These are phyloP conservation scores for Jamesozyma lodderae DNA, from an alignment of 805 yeast genomes.

Conservation along the genomic window DNA sequence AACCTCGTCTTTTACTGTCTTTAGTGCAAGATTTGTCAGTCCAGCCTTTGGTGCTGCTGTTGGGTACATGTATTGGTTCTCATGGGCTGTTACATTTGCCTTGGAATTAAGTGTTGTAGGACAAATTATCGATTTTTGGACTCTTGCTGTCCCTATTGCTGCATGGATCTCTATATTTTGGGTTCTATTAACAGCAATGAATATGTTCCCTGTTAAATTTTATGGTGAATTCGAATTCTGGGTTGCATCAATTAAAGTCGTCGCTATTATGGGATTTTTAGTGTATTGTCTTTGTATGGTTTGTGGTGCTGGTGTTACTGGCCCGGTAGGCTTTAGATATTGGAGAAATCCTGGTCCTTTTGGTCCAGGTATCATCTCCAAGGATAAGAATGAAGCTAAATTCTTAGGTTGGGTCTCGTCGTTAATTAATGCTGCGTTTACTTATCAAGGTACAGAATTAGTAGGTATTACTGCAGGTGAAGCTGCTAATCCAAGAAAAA, in stretches of 20 bases:
- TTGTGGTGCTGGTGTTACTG: conserved; percentile 61
- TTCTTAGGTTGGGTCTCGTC: conserved; percentile 66
- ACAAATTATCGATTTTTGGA: conserved; percentile 58
- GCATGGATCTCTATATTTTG: conserved; percentile 67
- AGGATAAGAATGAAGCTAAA: conserved; percentile 42
- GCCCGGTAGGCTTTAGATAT: conserved; percentile 70
- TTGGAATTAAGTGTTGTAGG: conserved; percentile 66
- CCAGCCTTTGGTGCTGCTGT: conserved; percentile 68
- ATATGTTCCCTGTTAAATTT: conserved; percentile 57
- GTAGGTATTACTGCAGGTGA: conserved; percentile 74
- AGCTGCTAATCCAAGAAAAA: conserved; percentile 55
- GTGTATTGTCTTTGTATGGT: conserved; percentile 61
- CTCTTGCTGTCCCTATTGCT: conserved; percentile 56
- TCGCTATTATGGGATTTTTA: conserved; percentile 64
- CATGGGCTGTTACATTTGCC: conserved; percentile 72
- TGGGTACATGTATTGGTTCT: conserved; percentile 68
- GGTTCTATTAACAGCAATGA: conserved; percentile 43
- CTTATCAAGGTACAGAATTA: conserved; percentile 72
- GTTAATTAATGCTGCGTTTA: conserved; percentile 65
- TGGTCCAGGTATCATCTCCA: conserved; percentile 54
- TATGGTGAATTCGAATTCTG: conserved; percentile 75
- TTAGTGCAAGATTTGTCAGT: conserved; percentile 56
- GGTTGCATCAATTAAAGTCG: conserved; percentile 57
- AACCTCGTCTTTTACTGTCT: conserved; percentile 57
- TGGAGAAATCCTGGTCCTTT: conserved; percentile 76